Percentiles rank a stretch among this genome's conserved stretches.
Conservation (phyloP, 2,329 filamentous ascomycete genomes). For the Myriosclerotinia duriaeana region DNA sequence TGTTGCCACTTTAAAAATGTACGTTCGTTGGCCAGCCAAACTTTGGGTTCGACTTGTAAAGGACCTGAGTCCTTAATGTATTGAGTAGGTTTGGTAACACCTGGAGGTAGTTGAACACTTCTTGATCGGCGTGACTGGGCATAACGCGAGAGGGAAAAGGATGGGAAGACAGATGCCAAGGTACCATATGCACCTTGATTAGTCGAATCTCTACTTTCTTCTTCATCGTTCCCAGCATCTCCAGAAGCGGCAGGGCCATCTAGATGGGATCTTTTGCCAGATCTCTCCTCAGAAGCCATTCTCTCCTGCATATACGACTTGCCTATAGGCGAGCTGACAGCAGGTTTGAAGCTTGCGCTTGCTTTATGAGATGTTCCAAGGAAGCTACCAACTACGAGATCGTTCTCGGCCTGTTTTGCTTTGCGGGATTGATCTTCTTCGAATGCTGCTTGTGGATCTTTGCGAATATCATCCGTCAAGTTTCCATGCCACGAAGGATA, state of each 20-base stretch:
- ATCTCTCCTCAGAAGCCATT: conserved; percentile 48
- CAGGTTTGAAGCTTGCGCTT: conserved; percentile 55
- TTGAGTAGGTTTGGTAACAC: conserved; percentile 77
- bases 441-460: conserved; percentile 86
- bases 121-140: conserved; percentile 56
- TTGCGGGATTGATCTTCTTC: conserved; percentile 86
- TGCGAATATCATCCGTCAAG: conserved; percentile 88
- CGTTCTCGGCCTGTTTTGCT: conserved; percentile 79
- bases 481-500: conserved; percentile 95
- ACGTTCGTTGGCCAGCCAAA: conserved; percentile 97
- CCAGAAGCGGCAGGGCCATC: conserved; percentile 31
- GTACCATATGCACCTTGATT: conserved; percentile 50
- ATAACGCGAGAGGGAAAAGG: conserved; percentile 79
- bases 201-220: conserved; percentile 39
- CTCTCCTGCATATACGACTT: conserved; percentile 63
- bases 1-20: conserved; percentile 99
- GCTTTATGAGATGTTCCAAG: conserved; percentile 52
- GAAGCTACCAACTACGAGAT: conserved; percentile 85
- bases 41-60: conserved; percentile 92
- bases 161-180: conserved; percentile 73
- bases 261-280: conserved; percentile 36
- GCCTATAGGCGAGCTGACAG: conserved; percentile 64
- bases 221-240: conserved; percentile 42
- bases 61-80: conserved; percentile 96
- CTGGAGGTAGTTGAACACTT: conserved; percentile 68